phyloP scores from a whole-genome alignment of 345 rosid genomes.

The Boechera retrofracta region DNA sequence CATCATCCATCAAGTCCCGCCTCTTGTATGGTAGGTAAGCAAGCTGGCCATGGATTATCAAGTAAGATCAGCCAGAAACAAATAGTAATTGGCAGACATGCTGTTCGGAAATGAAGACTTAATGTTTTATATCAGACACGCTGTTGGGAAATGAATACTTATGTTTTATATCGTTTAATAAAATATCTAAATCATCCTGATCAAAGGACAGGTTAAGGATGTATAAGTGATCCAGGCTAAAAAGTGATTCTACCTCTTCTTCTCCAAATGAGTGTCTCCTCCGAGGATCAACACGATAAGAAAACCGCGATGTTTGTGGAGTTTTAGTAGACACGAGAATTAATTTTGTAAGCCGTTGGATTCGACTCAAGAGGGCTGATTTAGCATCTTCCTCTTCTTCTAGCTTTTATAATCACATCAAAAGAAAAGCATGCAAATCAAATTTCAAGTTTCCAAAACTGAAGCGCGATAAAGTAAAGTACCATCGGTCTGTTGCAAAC shows the following conservation, averaged over 20 bases:
- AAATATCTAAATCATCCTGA: neutral
- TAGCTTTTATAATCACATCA: slow-evolving; percentile 59
- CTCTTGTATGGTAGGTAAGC: slow-evolving; percentile 94
- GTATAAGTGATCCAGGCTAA: slow-evolving; percentile 2
- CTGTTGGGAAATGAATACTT: neutral
- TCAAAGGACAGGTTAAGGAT: slow-evolving; percentile 20
- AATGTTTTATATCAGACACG: neutral
- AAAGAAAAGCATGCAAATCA: slow-evolving; percentile 26
- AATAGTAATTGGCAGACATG: slow-evolving; percentile 8
- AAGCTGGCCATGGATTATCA: slow-evolving; percentile 64
- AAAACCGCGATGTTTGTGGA: slow-evolving; percentile 72
- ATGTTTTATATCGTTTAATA: slow-evolving; percentile 10
- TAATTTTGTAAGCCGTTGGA: slow-evolving; percentile 85
- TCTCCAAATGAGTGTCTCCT: slow-evolving; percentile 99
- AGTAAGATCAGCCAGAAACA: slow-evolving; percentile 42
- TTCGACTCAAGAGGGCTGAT: slow-evolving; percentile 90
- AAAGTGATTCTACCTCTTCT: slow-evolving; percentile 77
- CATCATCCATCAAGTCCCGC: slow-evolving; percentile 93
- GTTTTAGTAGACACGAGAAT: slow-evolving; percentile 91
- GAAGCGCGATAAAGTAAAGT: slow-evolving; percentile 12
- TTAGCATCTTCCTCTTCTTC: slow-evolving; percentile 98
- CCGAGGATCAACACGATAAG: slow-evolving; percentile 73
- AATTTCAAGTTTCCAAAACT: slow-evolving; percentile 23
- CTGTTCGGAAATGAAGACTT: neutral
- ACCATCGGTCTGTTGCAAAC: slow-evolving; percentile 5